Conservation (phyloP, 1,284 basidiomycete species). For the Porodaedalea pini region DNA sequence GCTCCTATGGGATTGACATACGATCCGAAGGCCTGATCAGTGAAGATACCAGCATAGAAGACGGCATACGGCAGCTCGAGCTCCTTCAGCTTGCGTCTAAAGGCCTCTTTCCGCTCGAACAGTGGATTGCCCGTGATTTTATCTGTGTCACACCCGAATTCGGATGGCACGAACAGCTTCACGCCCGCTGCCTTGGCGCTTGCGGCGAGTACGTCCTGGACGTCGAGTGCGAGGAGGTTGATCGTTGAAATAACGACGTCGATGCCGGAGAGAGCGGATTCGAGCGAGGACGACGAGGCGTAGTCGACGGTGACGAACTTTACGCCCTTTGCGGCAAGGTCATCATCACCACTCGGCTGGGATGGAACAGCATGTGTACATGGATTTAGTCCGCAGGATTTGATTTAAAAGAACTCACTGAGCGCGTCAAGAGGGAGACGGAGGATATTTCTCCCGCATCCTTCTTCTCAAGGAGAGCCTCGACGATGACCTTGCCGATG, state of each 20-base stretch:
- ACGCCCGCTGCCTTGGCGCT: slow-evolving; percentile 39
- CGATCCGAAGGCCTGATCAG: slow-evolving; percentile 21
- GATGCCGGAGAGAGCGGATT: slow-evolving; percentile 30
- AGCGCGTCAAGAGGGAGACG: slow-evolving; percentile 24
- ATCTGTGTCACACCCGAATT: slow-evolving; percentile 31
- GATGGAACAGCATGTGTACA: slow-evolving; percentile 27
- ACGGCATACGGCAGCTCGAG: slow-evolving; percentile 33
- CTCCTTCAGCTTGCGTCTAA: slow-evolving; percentile 29
- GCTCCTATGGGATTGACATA: neutral
- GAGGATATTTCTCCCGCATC: slow-evolving; percentile 12
- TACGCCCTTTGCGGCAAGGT: slow-evolving; percentile 25
- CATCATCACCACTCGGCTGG: neutral
- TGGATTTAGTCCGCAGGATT: slow-evolving; percentile 36
- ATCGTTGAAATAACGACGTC: slow-evolving; percentile 37
- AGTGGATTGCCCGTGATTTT: slow-evolving; percentile 25
- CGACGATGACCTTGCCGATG: slow-evolving; percentile 25
- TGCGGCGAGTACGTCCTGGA: slow-evolving; percentile 32
- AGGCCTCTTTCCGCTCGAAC: slow-evolving; percentile 11
- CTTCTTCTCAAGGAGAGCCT: slow-evolving; percentile 26
- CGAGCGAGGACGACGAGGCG: slow-evolving; percentile 27
- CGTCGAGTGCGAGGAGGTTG: slow-evolving; percentile 28
- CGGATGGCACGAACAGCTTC: slow-evolving; percentile 38
- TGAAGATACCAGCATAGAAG: slow-evolving; percentile 31
- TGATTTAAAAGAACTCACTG: slow-evolving; percentile 5
- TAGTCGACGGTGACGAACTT: slow-evolving; percentile 33